phyloP scores from a whole-genome alignment of 2,329 filamentous ascomycete genomes.

The Rutstroemia sp. region DNA sequence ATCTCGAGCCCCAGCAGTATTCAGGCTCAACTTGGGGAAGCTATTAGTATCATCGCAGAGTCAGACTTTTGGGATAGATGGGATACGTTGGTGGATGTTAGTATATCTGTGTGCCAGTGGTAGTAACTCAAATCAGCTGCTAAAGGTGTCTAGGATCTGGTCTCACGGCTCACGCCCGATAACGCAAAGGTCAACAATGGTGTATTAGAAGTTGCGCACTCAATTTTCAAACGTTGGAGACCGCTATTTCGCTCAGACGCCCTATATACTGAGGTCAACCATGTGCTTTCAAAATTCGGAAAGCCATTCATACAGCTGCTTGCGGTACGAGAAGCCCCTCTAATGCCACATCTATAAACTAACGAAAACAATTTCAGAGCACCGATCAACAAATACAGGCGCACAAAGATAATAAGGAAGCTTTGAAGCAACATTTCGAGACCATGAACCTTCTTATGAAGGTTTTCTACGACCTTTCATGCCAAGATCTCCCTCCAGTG shows the following conservation, averaged over 20 bases:
- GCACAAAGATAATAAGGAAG: constrained; percentile 67
- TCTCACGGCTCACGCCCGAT: constrained; percentile 73
- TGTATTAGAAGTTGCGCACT: constrained; percentile 94
- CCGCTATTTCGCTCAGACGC: constrained; percentile 90
- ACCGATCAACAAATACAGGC: constrained; percentile 66
- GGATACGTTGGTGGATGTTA: constrained; percentile 85
- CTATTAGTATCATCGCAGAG: constrained; percentile 94
- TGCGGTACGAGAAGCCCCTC: constrained; percentile 43
- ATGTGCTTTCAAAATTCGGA: constrained; percentile 82
- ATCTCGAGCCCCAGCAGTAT: constrained; percentile 81
- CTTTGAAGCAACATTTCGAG: constrained; percentile 70
- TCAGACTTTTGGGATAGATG: constrained; percentile 95
- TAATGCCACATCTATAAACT: constrained; percentile 1
- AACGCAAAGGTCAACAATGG: constrained; percentile 85
- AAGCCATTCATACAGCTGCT: constrained; percentile 76
- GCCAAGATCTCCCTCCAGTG: constrained; percentile 87
- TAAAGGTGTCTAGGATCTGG: constrained; percentile 58
- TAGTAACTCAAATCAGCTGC: constrained; percentile 1
- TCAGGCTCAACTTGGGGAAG: constrained; percentile 90
- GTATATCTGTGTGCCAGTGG: constrained; percentile 21
- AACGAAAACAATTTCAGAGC: constrained; percentile 35
- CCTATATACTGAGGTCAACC: constrained; percentile 91
- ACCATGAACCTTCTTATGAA: constrained; percentile 85
- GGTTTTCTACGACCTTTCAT: constrained; percentile 94
- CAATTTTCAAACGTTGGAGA: constrained; percentile 93